phyloP scores from a whole-genome alignment of 1,284 basidiomycete genomes.

The Ceratobasidium papillatum region DNA sequence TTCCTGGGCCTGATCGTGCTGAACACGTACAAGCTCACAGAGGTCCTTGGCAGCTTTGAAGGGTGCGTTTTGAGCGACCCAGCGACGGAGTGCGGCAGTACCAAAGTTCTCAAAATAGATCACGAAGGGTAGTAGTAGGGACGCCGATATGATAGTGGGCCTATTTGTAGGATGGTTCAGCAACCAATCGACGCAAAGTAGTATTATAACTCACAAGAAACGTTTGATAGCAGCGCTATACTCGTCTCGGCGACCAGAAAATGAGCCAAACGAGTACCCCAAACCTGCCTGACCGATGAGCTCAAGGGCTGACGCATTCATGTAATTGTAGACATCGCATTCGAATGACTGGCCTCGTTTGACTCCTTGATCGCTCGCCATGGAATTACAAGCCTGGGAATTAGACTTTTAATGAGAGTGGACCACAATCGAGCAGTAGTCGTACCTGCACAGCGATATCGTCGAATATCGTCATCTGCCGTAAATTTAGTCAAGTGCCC shows the following conservation, averaged over 20 bases:
- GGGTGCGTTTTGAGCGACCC: not conserved
- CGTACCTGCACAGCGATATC: conserved; percentile 57
- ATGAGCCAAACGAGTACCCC: conserved; percentile 1
- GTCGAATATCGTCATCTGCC: conserved; percentile 58
- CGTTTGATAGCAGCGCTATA: not conserved
- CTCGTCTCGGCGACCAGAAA: not conserved
- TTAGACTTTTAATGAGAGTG: not conserved
- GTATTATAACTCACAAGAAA: not conserved
- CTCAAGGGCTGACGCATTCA: conserved; percentile 21
- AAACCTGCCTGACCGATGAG: conserved; percentile 17
- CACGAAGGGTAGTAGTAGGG: not conserved
- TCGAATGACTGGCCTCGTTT: conserved; percentile 5
- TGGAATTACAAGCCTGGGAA: not conserved
- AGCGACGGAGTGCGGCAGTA: not conserved
- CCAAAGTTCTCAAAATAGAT: not conserved
- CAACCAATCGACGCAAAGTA: not conserved
- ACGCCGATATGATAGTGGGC: not conserved
- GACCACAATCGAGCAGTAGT: conserved; percentile 1
- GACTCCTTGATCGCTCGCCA: not conserved
- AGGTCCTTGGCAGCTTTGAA: not conserved
- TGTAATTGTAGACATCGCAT: conserved; percentile 3
- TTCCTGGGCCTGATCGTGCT: not conserved
- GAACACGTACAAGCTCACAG: not conserved
- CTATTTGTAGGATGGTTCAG: not conserved
- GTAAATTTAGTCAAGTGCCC: not conserved